These are phyloP conservation scores for Raphanus sativus DNA, from an alignment of 345 rosid genomes.

Conservation along the genomic window DNA sequence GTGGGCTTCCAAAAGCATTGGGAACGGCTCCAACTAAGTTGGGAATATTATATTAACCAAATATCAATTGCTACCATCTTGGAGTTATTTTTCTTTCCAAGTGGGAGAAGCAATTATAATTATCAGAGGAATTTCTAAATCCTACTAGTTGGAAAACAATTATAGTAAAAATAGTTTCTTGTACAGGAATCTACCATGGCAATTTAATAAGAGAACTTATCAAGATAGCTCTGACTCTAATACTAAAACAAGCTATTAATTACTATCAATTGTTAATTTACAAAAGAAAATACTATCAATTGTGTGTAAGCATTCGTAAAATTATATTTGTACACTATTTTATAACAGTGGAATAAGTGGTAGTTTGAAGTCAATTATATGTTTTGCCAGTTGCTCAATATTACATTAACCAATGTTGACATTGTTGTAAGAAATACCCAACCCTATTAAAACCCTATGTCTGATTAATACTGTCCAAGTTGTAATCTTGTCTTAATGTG, in stretches of 20 bases:
- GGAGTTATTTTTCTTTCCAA: conserved; percentile 14
- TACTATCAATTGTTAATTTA: not conserved
- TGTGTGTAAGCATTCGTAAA: not conserved
- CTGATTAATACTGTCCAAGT: not conserved
- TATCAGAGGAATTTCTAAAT: conserved; percentile 6
- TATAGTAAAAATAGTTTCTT: conserved; percentile 1
- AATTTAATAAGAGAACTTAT: not conserved
- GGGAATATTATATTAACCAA: conserved; percentile 19
- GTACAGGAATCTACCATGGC: not conserved
- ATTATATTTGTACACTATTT: not conserved
- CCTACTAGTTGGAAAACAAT: conserved; percentile 18
- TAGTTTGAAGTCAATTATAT: not conserved
- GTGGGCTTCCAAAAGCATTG: conserved; percentile 39
- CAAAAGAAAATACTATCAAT: not conserved
- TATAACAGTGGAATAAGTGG: not conserved
- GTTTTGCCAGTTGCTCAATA: conserved; percentile 20
- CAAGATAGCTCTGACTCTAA: conserved; percentile 14
- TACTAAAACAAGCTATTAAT: not conserved
- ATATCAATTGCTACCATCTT: conserved; percentile 14
- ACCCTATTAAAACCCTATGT: conserved; percentile 1
- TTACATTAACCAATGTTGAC: not conserved
- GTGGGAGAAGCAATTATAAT: conserved; percentile 14
- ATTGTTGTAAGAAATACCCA: not conserved
- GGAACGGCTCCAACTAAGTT: conserved; percentile 36
- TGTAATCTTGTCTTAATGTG: not conserved